Conservation (phyloP, 2,329 filamentous ascomycete species). For the Lachnellula cervina region DNA sequence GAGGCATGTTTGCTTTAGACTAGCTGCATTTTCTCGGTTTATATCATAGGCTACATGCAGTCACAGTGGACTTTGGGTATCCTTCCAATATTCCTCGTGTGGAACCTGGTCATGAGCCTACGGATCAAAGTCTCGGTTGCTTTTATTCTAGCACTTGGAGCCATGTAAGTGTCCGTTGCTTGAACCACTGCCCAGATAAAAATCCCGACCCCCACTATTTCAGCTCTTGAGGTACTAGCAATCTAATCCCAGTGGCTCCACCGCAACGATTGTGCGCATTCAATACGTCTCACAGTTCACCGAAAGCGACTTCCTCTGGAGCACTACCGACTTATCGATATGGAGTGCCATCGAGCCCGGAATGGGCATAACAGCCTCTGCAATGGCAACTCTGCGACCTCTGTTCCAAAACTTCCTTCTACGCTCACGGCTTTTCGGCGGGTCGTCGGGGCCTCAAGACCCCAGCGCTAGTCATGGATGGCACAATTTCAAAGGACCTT, state of each 20-base stretch:
- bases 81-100: constrained; percentile 38
- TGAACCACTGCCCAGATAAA: background rate
- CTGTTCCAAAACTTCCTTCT: constrained; percentile 22
- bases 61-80: constrained; percentile 33
- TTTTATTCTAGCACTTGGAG: constrained; percentile 31
- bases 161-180: constrained; percentile 30
- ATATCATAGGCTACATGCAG: background rate
- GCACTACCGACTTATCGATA: constrained; percentile 21
- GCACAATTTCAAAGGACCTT: background rate
- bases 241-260: constrained; percentile 17
- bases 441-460: background rate
- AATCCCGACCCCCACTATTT: too few relatives aligned
- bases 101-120: constrained; percentile 35
- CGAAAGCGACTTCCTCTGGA: constrained; percentile 24
- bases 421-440: constrained; percentile 13
- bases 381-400: constrained; percentile 24
- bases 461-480: background rate
- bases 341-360: constrained; percentile 25
- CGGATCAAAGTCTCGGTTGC: constrained; percentile 35
- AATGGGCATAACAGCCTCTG: constrained; percentile 21
- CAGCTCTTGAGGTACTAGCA: background rate
- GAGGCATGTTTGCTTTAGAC: background rate
- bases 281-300: constrained; percentile 22
- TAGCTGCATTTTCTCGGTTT: background rate
- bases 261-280: constrained; percentile 28